phyloP scores from a whole-genome alignment of 75 land plant genomes.

The Selaginella moellendorffii region DNA sequence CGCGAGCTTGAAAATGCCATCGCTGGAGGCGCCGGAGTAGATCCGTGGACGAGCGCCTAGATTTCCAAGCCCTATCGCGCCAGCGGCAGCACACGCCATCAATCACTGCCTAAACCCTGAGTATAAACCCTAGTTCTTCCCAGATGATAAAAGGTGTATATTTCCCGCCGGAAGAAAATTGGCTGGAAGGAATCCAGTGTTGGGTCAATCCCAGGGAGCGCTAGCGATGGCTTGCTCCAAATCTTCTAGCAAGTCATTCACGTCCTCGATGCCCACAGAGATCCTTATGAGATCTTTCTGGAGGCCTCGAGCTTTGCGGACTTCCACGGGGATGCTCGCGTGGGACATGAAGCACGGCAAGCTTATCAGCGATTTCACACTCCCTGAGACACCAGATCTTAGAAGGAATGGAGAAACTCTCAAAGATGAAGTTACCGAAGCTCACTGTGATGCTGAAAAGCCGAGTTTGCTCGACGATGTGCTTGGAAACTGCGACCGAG shows the following conservation, averaged over 20 bases:
- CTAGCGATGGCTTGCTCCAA: constrained; percentile 48
- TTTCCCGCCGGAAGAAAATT: too few relatives aligned
- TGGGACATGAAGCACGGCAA: constrained; percentile 99
- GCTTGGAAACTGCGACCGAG: constrained; percentile 79
- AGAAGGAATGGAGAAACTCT: too few relatives aligned
- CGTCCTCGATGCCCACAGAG: constrained; percentile 94
- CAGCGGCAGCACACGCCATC: too few relatives aligned
- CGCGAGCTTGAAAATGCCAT: too few relatives aligned
- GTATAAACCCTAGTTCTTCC: too few relatives aligned
- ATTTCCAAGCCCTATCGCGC: too few relatives aligned
- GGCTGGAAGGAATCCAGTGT: too few relatives aligned
- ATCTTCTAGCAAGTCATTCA: constrained; percentile 70
- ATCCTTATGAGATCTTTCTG: constrained; percentile 74
- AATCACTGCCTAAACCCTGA: too few relatives aligned
- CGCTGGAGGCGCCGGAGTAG: too few relatives aligned
- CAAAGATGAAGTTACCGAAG: constrained; percentile 57
- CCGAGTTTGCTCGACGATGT: constrained; percentile 61
- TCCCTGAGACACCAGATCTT: constrained; percentile 38
- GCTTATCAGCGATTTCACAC: constrained; percentile 93
- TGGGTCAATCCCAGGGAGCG: constrained; percentile 28
- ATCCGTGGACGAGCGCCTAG: too few relatives aligned
- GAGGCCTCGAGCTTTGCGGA: constrained; percentile 68
- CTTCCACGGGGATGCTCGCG: constrained; percentile 74
- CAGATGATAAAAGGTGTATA: too few relatives aligned
- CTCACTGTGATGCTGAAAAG: constrained; percentile 92